A percentile compares a stretch with the other conserved stretches of the same genome.
Evolutionary conservation across 2,329 filamentous ascomycete genomes (phyloP).

Genomic region (Aspergillus thermomutatus): DNA sequence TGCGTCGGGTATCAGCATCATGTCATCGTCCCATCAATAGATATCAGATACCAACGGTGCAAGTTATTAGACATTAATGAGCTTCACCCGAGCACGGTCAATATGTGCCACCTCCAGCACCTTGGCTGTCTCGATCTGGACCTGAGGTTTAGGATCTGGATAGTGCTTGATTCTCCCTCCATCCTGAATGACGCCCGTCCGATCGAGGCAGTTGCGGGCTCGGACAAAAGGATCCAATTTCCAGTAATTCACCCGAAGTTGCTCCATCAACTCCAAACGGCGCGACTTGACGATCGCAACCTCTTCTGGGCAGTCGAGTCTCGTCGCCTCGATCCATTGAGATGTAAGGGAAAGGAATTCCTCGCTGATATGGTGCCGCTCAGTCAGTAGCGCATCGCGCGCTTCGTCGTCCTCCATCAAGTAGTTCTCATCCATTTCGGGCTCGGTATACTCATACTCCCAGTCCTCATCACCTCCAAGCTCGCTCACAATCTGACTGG

Average conservation of each 20-base stretch:
- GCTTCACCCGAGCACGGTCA: slow-evolving; percentile 8
- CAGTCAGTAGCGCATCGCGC: slow-evolving; percentile 59
- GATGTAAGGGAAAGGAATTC: slow-evolving; percentile 71
- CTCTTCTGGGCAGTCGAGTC: slow-evolving; percentile 41
- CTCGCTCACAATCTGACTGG: slow-evolving; percentile 68
- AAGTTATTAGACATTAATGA: slow-evolving; percentile 7
- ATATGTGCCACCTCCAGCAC: slow-evolving; percentile 12
- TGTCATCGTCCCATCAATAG: not conserved
- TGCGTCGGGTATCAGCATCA: not conserved
- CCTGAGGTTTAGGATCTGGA: slow-evolving; percentile 23
- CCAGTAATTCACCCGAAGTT: slow-evolving; percentile 78
- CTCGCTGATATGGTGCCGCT: slow-evolving; percentile 61
- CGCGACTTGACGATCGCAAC: slow-evolving; percentile 50
- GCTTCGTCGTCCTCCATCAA: slow-evolving; percentile 63
- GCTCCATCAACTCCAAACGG: slow-evolving; percentile 59
- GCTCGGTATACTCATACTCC: slow-evolving; percentile 79
- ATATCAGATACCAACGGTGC: too few species aligned
- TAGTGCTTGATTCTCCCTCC: slow-evolving; percentile 70
- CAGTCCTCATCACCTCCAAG: slow-evolving; percentile 81
- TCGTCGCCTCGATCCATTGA: slow-evolving; percentile 63
- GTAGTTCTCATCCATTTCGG: slow-evolving; percentile 68
- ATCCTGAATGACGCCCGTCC: slow-evolving; percentile 65
- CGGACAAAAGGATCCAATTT: slow-evolving; percentile 79
- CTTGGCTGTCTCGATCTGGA: slow-evolving; percentile 13
- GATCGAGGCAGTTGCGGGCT: slow-evolving; percentile 75